These are phyloP conservation scores for Canavalia ensiformis DNA, from an alignment of 306 rosid genomes.

Conservation along the genomic window DNA sequence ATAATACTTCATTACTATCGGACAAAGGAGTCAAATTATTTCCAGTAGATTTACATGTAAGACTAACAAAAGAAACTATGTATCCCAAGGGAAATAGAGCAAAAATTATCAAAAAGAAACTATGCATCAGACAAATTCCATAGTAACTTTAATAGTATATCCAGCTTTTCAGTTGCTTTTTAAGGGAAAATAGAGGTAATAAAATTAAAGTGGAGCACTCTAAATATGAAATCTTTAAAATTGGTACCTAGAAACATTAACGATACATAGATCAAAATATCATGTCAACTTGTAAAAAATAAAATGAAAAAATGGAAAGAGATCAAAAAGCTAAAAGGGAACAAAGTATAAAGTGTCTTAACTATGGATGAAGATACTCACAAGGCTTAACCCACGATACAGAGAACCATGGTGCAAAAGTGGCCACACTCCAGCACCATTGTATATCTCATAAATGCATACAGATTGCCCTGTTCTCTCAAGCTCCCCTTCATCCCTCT, in stretches of 20 bases:
- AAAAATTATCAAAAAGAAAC: constrained; percentile 36
- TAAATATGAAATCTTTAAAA: constrained; percentile 22
- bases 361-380: constrained; percentile 57
- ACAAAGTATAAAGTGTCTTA: constrained; percentile 35
- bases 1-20: constrained; percentile 34
- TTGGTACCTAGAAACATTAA: constrained; percentile 27
- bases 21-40: constrained; percentile 17
- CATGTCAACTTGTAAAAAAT: constrained; percentile 15
- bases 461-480: constrained; percentile 93
- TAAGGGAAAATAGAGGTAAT: constrained; percentile 35
- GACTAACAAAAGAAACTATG: constrained; percentile 30
- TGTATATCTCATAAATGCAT: constrained; percentile 93
- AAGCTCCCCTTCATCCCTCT: constrained; percentile 98
- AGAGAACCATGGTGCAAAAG: constrained; percentile 95
- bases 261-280: constrained; percentile 34
- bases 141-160: constrained; percentile 19
- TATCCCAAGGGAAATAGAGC: constrained; percentile 37
- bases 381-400: constrained; percentile 97
- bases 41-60: constrained; percentile 31
- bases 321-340: constrained; percentile 13
- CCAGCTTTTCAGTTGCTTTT: constrained; percentile 14
- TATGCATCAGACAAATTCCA: background rate
- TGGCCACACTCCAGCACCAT: constrained; percentile 86
- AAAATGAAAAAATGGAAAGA: background rate
- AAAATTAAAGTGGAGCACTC: constrained; percentile 37